Conservation (phyloP, 2,329 filamentous ascomycete species). For the Byssothecium circinans region DNA sequence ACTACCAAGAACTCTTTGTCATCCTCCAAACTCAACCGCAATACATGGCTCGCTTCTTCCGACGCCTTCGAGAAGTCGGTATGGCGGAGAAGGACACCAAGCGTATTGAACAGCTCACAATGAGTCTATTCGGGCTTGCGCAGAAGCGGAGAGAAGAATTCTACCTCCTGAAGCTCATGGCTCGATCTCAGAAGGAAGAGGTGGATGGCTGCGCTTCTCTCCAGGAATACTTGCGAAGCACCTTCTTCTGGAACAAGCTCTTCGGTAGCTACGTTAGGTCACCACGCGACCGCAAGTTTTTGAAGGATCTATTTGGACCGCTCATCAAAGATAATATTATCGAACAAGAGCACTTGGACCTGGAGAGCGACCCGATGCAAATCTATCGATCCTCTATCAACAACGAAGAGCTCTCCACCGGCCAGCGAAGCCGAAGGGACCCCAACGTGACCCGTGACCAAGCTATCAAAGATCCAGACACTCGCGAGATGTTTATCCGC, state of each 20-base stretch:
- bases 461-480: slow-evolving; percentile 95
- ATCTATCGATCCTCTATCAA: slow-evolving; percentile 96
- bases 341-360: slow-evolving; percentile 84
- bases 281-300: slow-evolving; percentile 87
- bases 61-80: slow-evolving; percentile 77
- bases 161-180: slow-evolving; percentile 86
- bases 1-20: slow-evolving; percentile 98
- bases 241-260: slow-evolving; percentile 90
- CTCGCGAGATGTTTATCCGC: slow-evolving; percentile 87
- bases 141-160: slow-evolving; percentile 97
- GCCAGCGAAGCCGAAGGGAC: slow-evolving; percentile 75
- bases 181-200: slow-evolving; percentile 81
- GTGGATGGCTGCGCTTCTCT: slow-evolving; percentile 71
- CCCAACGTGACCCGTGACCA: slow-evolving; percentile 86
- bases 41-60: slow-evolving; percentile 88
- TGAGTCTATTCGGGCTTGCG: slow-evolving; percentile 95
- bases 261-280: slow-evolving; percentile 86
- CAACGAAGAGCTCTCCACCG: slow-evolving; percentile 93
- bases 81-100: slow-evolving; percentile 91
- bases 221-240: slow-evolving; percentile 85
- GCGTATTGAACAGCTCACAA: slow-evolving; percentile 87
- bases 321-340: slow-evolving; percentile 90
- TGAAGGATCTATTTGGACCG: slow-evolving; percentile 81
- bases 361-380: slow-evolving; percentile 96
- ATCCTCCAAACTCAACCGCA: slow-evolving; percentile 94